phyloP scores from a whole-genome alignment of 2,329 filamentous ascomycete genomes.

The Phoma sp. region DNA sequence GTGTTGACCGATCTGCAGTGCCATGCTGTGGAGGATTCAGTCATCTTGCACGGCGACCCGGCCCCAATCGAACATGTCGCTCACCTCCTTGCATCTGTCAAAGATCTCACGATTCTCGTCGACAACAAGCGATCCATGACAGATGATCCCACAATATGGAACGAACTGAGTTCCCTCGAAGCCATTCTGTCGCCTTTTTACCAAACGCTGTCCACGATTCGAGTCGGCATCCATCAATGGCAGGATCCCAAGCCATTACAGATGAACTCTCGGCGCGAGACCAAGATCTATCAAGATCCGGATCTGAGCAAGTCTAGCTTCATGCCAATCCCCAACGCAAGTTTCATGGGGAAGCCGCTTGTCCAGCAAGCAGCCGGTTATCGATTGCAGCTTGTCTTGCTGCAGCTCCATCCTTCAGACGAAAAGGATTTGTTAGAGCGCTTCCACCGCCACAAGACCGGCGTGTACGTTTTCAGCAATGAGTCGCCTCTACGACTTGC shows the following conservation, averaged over 20 bases:
- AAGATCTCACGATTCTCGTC: neutral
- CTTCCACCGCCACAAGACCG: constrained; percentile 12
- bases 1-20: constrained; percentile 10
- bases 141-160: constrained; percentile 9
- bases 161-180: constrained; percentile 7
- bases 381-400: constrained; percentile 7
- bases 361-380: constrained; percentile 9
- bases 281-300: neutral
- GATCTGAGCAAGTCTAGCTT: neutral
- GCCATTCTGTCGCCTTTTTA: constrained; percentile 5
- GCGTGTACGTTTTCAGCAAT: constrained; percentile 11
- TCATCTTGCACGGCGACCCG: constrained; percentile 7
- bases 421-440: constrained; percentile 10
- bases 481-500: neutral
- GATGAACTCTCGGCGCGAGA: constrained; percentile 11
- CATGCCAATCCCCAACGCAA: constrained; percentile 7
- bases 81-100: constrained; percentile 5
- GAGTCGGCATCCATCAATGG: constrained; percentile 14
- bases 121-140: constrained; percentile 15
- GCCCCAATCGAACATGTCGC: constrained; percentile 11
- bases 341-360: constrained; percentile 10
- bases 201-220: constrained; percentile 5
- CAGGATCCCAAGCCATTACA: constrained; percentile 11
- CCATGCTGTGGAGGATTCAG: constrained; percentile 6
- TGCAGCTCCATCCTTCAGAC: constrained; percentile 8